phyloP scores from a whole-genome alignment of 768 basidiomycete species.

The Ramaria sp. region DNA sequence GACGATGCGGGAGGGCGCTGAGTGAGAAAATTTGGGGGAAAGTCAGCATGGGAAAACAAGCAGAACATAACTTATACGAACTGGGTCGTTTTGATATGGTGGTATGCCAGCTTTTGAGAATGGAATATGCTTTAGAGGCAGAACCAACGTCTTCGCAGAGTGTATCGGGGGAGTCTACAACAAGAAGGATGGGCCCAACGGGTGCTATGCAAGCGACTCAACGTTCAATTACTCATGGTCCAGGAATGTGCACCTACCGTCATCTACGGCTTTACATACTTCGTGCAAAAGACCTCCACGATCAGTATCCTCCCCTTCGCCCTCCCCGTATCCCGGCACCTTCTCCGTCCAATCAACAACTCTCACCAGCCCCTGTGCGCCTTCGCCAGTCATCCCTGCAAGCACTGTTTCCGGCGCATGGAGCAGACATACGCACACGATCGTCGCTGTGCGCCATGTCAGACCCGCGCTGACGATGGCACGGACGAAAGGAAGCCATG shows the following conservation, averaged over 20 bases:
- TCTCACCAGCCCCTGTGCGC: slow-evolving; percentile 14
- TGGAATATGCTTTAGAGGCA: slow-evolving; percentile 37
- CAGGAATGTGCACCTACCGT: slow-evolving; percentile 5
- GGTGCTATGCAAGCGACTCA: slow-evolving; percentile 19
- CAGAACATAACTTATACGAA: slow-evolving; percentile 20
- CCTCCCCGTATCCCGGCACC: slow-evolving; percentile 44
- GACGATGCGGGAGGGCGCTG: slow-evolving; percentile 48
- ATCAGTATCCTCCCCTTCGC: background rate
- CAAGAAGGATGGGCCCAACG: slow-evolving; percentile 42
- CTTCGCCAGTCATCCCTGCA: slow-evolving; percentile 11
- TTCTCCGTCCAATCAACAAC: slow-evolving; percentile 39
- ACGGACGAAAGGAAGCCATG: background rate
- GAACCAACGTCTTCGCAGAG: slow-evolving; percentile 50
- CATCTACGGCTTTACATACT: background rate
- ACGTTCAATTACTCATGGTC: background rate
- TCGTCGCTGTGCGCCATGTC: background rate
- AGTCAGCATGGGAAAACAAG: too few species aligned
- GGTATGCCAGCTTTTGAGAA: slow-evolving; percentile 38
- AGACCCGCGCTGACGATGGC: background rate
- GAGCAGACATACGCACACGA: slow-evolving; percentile 35
- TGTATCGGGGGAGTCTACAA: slow-evolving; percentile 67
- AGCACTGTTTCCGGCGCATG: slow-evolving; percentile 41
- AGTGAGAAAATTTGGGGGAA: background rate
- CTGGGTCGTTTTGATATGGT: slow-evolving; percentile 37
- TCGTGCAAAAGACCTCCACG: slow-evolving; percentile 11